Base-by-base conservation (phyloP, 331 rosid species). In the Acacia concinna region DNA sequence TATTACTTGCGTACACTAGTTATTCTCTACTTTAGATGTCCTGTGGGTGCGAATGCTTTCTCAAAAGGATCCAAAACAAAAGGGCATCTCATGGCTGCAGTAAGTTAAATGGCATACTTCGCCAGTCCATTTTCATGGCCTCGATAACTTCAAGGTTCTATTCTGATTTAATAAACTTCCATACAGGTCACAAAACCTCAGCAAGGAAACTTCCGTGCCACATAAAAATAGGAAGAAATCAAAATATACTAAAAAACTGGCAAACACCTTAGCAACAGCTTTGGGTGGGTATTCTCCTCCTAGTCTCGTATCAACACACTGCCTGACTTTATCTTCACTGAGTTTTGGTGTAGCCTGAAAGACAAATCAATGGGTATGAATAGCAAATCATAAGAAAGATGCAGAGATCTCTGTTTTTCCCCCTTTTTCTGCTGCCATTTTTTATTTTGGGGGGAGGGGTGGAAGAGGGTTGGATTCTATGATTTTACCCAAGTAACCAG, bases 281-380 rank as follows among this genome's bases (percentile, higher is more conserved):
- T 93, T 93, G 28, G 96, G 94, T 0, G 96, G 97, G 80, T 84
- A 93, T 0, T 90, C 96, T 82, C 89, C 92, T 46, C 91, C 92
- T 6, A 93, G 89, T 89, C 92, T 90, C 73, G 87, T 79, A 84
- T 93, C 97, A 67, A 93, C 84, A 63, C 97, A 93, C 78, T 89
- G 97, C 89, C 81, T 86, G 67, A 90, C 97, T 83, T 90, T 93
- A 87, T 93, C 97, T 79, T 93, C 97, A 66, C 97, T 90, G 52
- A 93, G 97, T 86, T 89, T 93, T 44, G 97, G 97, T 27, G 97
- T 90, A 79, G 97, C 97, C 97, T 92, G 83, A 63, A 62, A 88
- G 75, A 68, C 75, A 49, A 72, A 72, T 4, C 68, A 82, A 57
- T 63, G 73, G 57, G 59, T 23, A 46, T 49, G 28, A 78, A 88